Percentiles rank a stretch among this genome's conserved stretches.
Conservation (phyloP, 305 asterid species). For the Fraxinus platypoda region DNA sequence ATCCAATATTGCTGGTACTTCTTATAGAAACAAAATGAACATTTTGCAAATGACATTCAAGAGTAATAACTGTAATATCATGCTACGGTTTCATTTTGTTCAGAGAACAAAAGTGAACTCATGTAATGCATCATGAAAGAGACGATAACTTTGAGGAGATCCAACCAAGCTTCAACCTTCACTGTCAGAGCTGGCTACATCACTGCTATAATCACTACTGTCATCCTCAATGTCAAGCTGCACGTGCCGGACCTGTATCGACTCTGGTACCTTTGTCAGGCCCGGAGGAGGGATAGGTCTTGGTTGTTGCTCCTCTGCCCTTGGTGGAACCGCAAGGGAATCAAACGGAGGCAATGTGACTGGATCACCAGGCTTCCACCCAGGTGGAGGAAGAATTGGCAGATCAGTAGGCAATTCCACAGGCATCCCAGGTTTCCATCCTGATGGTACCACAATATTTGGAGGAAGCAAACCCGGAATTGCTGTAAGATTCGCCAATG, state of each 20-base stretch:
- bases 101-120: background rate
- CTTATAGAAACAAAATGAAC: background rate
- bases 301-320: constrained; percentile 53
- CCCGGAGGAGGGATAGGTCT: constrained; percentile 48
- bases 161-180: constrained; percentile 47
- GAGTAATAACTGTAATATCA: background rate
- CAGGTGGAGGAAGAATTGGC: constrained; percentile 75
- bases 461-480: constrained; percentile 57
- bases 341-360: constrained; percentile 70
- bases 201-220: constrained; percentile 68
- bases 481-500: constrained; percentile 32
- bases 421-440: constrained; percentile 95
- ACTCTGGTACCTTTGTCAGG: constrained; percentile 53
- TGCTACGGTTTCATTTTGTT: background rate
- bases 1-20: background rate
- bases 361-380: constrained; percentile 94
- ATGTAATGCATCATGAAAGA: background rate
- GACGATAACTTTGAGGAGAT: background rate
- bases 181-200: constrained; percentile 66
- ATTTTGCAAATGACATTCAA: background rate
- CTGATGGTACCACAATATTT: constrained; percentile 67
- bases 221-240: constrained; percentile 86
- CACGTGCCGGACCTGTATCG: constrained; percentile 82
- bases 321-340: constrained; percentile 49
- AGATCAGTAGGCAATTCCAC: constrained; percentile 74